These are phyloP conservation scores for Annulohypoxylon stygium DNA, from an alignment of 495 filamentous ascomycete species.

Conservation along the genomic window DNA sequence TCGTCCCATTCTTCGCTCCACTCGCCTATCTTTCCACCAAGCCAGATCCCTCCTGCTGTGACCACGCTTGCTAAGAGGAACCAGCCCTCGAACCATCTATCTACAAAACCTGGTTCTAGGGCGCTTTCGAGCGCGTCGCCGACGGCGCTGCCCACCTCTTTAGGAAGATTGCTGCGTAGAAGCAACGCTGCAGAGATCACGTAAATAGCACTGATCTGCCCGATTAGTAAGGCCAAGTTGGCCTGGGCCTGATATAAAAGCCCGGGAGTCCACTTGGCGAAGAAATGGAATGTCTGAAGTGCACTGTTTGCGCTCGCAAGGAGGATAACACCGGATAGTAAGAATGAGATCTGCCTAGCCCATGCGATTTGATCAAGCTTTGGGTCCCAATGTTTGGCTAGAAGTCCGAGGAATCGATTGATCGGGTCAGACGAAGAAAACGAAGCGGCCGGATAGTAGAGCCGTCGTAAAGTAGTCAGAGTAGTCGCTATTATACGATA, in stretches of 20 bases:
- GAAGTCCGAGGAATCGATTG: constrained; percentile 78
- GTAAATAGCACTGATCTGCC: constrained; percentile 82
- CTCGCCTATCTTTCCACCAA: constrained; percentile 71
- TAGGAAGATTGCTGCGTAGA: constrained; percentile 77
- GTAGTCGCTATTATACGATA: constrained; percentile 79
- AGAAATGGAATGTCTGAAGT: constrained; percentile 79
- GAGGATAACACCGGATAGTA: constrained; percentile 82
- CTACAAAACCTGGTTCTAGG: constrained; percentile 77
- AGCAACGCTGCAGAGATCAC: constrained; percentile 81
- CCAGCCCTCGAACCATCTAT: constrained; percentile 89
- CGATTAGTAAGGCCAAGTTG: constrained; percentile 77
- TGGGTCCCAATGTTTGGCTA: constrained; percentile 79
- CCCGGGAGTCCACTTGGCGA: constrained; percentile 75
- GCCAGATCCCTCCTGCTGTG: constrained; percentile 75
- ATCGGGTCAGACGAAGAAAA: constrained; percentile 81
- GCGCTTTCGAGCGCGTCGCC: constrained; percentile 78
- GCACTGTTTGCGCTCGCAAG: constrained; percentile 80
- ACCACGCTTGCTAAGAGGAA: constrained; percentile 73
- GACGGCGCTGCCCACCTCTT: constrained; percentile 76
- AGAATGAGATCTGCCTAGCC: constrained; percentile 81
- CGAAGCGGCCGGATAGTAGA: constrained; percentile 62
- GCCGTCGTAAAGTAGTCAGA: constrained; percentile 70
- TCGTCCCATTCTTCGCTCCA: constrained; percentile 72
- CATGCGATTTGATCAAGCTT: constrained; percentile 77
- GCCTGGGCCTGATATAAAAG: constrained; percentile 72